These are phyloP conservation scores for Termitomyces heimii DNA, from an alignment of 768 basidiomycete genomes.

Conservation along the genomic window DNA sequence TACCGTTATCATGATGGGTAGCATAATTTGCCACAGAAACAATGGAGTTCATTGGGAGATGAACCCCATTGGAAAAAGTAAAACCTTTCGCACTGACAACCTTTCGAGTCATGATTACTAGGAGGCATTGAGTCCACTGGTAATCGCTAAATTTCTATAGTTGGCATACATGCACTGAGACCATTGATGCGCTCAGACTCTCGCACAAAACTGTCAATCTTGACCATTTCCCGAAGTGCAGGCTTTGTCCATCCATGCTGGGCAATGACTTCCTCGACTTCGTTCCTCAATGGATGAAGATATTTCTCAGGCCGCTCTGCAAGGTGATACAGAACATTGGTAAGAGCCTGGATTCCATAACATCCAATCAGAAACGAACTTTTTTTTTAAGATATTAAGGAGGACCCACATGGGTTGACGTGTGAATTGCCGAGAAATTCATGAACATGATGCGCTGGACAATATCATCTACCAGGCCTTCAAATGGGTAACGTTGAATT, in stretches of 20 bases:
- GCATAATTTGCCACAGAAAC: conserved; percentile 7
- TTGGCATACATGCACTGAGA: not conserved
- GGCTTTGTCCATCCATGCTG: conserved; percentile 3
- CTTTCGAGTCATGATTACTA: conserved; percentile 8
- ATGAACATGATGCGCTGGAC: not conserved
- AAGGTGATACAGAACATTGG: conserved; percentile 1
- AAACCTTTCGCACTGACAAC: conserved; percentile 3
- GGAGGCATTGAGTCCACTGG: no score
- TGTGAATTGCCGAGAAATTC: not conserved
- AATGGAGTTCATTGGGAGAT: not conserved
- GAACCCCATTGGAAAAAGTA: conserved; percentile 4
- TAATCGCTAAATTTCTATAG: no score
- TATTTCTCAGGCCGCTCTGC: conserved; percentile 1
- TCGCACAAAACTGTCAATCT: conserved; percentile 2
- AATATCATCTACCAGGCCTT: not conserved
- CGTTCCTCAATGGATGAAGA: not conserved
- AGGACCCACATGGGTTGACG: not conserved
- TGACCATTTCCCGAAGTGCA: conserved; percentile 3
- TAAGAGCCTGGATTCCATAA: conserved; percentile 4
- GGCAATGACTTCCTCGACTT: not conserved
- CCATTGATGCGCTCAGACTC: conserved; percentile 4
- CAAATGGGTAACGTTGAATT: not conserved
- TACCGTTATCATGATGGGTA: conserved; percentile 1
- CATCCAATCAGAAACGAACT: no score
- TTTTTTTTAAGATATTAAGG: no score